Percentiles rank a stretch among this genome's conserved stretches.
phyloP scores from a whole-genome alignment of 192 early-diverging fungal species.

The Backusella tarrabulga region DNA sequence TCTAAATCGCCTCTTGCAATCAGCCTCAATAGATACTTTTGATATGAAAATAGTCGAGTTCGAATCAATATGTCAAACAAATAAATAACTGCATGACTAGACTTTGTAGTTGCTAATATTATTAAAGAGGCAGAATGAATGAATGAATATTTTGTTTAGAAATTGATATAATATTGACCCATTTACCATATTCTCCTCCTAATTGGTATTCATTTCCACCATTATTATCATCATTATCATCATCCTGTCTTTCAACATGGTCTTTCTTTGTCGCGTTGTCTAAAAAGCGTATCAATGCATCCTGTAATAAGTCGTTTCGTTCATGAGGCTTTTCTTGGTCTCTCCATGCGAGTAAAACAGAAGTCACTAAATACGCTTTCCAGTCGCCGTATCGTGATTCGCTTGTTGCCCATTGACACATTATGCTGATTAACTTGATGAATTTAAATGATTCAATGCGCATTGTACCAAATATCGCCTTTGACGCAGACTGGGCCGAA shows the following conservation, averaged over 20 bases:
- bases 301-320: constrained; percentile 37
- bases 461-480: constrained; percentile 11
- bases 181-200: constrained; percentile 4
- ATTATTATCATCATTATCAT: neutral
- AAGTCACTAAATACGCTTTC: constrained; percentile 44
- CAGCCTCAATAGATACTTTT: constrained; percentile 52
- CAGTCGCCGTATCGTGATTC: constrained; percentile 44
- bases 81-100: constrained; percentile 25
- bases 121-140: neutral
- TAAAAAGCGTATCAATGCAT: constrained; percentile 49
- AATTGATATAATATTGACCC: neutral
- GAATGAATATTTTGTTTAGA: neutral
- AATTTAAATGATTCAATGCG: neutral
- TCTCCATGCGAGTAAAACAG: constrained; percentile 43
- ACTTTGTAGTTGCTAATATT: neutral
- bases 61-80: constrained; percentile 56
- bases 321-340: constrained; percentile 19
- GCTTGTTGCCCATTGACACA: constrained; percentile 56
- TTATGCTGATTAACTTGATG: constrained; percentile 30
- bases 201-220: neutral
- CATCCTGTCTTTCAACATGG: neutral
- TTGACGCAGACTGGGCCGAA: constrained; percentile 26
- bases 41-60: constrained; percentile 56
- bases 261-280: constrained; percentile 27
- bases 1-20: constrained; percentile 56